These are phyloP conservation scores for Pyrenula massariospora DNA, from an alignment of 495 filamentous ascomycete genomes.

Conservation along the genomic window DNA sequence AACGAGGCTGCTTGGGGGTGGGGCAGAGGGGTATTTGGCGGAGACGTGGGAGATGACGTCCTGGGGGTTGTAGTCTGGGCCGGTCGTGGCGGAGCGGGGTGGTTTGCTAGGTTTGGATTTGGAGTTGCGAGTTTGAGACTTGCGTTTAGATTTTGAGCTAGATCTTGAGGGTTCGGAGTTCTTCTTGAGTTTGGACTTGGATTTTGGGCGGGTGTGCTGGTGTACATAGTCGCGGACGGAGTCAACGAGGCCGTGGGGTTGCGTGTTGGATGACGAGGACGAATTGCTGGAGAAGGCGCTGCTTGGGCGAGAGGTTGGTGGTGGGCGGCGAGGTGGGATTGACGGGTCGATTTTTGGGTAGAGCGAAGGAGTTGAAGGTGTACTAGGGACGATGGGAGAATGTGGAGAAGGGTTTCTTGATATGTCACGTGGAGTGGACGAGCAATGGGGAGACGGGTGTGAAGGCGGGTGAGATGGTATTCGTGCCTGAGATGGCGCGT, in stretches of 20 bases:
- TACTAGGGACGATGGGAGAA: neutral
- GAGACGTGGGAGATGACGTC: neutral
- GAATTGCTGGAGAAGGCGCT: slow-evolving; percentile 15
- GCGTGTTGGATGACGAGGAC: neutral
- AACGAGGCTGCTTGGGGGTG: neutral
- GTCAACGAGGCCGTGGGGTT: neutral
- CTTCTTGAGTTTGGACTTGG: too few species aligned
- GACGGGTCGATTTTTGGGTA: slow-evolving; percentile 21
- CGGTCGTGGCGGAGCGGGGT: neutral
- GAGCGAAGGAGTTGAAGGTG: slow-evolving; percentile 2
- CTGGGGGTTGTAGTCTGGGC: neutral
- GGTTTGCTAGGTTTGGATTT: neutral
- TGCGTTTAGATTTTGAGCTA: neutral
- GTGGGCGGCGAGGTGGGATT: slow-evolving; percentile 13
- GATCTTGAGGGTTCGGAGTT: neutral
- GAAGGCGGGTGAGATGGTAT: neutral
- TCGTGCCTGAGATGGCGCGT: neutral
- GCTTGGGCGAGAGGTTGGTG: slow-evolving; percentile 21
- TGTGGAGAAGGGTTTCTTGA: neutral
- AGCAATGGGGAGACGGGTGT: neutral
- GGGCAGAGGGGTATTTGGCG: neutral
- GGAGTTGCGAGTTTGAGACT: neutral
- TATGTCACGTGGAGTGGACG: neutral
- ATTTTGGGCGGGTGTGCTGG: neutral
- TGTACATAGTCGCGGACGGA: neutral